Conservation (phyloP, 257 asterid genomes). For the Ophiorrhiza pumila region DNA sequence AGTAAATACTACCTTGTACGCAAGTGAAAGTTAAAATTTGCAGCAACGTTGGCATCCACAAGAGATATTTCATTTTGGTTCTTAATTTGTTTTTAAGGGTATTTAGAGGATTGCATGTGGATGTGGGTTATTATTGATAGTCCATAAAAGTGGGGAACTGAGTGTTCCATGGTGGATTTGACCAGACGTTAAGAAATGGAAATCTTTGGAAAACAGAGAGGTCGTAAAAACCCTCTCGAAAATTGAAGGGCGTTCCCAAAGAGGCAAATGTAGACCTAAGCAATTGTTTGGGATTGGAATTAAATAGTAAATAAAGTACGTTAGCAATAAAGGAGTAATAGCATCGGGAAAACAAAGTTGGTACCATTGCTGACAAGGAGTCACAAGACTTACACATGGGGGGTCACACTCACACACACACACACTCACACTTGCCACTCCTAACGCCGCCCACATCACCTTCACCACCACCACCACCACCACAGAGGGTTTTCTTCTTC, state of each 20-base stretch:
- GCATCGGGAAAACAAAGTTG: constrained; percentile 30
- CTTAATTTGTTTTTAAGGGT: not conserved
- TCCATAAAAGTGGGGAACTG: not conserved
- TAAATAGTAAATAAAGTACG: not conserved
- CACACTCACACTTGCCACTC: too few relatives aligned
- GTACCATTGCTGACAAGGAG: constrained; percentile 29
- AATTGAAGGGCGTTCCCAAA: not conserved
- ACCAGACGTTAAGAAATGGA: constrained; percentile 1
- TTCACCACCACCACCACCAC: too few relatives aligned
- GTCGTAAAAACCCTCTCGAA: constrained; percentile 14
- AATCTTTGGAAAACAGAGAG: constrained; percentile 8
- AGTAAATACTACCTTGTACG: too few relatives aligned
- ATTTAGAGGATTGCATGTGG: not conserved
- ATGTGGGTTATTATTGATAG: not conserved
- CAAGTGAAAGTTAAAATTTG: too few relatives aligned
- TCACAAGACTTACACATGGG: constrained; percentile 40
- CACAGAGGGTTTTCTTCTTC: too few relatives aligned
- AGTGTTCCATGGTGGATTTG: constrained; percentile 1
- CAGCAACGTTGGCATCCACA: too few relatives aligned
- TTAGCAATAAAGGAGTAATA: not conserved
- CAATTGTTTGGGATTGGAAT: not conserved
- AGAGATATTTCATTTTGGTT: not conserved
- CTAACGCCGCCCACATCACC: too few relatives aligned
- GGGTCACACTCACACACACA: not conserved
- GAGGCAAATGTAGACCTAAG: not conserved